A percentile compares a stretch with the other conserved stretches of the same genome.
Conservation (phyloP, 176 grass and related monocot species). For the Phyllostachys edulis region DNA sequence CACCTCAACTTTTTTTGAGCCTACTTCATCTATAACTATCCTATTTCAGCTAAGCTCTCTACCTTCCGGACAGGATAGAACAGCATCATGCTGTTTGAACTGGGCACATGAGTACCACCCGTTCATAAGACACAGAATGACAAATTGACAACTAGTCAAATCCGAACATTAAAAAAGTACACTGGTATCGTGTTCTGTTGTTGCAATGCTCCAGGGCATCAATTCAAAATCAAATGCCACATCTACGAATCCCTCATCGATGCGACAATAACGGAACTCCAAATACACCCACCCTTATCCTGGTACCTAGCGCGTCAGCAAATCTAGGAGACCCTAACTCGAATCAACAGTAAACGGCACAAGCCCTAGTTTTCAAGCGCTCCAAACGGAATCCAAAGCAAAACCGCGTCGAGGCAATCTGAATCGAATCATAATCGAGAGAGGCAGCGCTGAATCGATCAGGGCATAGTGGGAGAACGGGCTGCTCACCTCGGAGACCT, state of each 20-base stretch:
- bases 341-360: not conserved
- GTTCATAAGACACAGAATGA: not conserved
- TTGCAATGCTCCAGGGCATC: not conserved
- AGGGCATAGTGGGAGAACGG: not conserved
- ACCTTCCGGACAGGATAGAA: not conserved
- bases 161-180: not conserved
- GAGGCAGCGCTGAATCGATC: not conserved
- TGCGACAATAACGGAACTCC: not conserved
- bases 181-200: no score
- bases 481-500: constrained; percentile 35
- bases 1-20: not conserved
- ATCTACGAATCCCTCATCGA: not conserved
- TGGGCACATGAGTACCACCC: not conserved
- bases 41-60: not conserved
- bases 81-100: not conserved
- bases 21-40: not conserved
- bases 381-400: not conserved
- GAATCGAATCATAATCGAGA: not conserved
- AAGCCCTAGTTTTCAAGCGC: not conserved
- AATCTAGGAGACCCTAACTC: not conserved
- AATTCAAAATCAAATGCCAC: not conserved
- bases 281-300: not conserved
- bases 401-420: not conserved
- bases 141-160: not conserved
- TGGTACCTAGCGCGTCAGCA: not conserved